Conservation (phyloP, 2,329 filamentous ascomycete genomes). For the Neurospora sp. region DNA sequence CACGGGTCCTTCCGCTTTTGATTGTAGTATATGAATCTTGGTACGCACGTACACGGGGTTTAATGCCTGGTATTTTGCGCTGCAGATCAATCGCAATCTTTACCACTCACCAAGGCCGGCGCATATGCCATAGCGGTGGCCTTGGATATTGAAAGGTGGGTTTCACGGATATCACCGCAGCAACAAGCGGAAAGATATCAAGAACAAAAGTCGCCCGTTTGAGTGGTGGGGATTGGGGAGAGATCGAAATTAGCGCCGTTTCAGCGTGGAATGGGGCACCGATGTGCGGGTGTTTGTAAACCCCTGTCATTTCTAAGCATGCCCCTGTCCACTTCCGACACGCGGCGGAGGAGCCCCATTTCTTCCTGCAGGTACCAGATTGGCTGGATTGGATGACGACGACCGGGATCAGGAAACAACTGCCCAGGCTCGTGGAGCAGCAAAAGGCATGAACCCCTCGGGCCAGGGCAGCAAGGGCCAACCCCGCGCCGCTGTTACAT, state of each 20-base stretch:
- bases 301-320: neutral
- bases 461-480: neutral
- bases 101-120: neutral
- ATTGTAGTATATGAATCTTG: neutral
- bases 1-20: neutral
- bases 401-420: slow-evolving; percentile 2
- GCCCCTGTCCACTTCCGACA: slow-evolving; percentile 4
- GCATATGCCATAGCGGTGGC: neutral
- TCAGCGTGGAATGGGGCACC: slow-evolving; percentile 1
- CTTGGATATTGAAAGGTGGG: neutral
- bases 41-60: neutral
- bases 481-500: neutral
- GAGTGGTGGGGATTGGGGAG: neutral
- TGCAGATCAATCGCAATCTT: neutral
- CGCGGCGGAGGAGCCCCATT: slow-evolving; percentile 1
- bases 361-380: slow-evolving; percentile 14
- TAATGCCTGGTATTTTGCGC: neutral
- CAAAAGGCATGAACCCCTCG: neutral
- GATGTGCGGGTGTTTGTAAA: neutral
- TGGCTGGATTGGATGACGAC: slow-evolving; percentile 6
- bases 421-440: neutral
- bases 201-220: neutral
- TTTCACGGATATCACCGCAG: neutral
- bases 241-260: slow-evolving; percentile 6
- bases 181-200: neutral